These are phyloP conservation scores for Golovinomyces cichoracearum DNA, from an alignment of 2,329 filamentous ascomycete species.

Conservation along the genomic window DNA sequence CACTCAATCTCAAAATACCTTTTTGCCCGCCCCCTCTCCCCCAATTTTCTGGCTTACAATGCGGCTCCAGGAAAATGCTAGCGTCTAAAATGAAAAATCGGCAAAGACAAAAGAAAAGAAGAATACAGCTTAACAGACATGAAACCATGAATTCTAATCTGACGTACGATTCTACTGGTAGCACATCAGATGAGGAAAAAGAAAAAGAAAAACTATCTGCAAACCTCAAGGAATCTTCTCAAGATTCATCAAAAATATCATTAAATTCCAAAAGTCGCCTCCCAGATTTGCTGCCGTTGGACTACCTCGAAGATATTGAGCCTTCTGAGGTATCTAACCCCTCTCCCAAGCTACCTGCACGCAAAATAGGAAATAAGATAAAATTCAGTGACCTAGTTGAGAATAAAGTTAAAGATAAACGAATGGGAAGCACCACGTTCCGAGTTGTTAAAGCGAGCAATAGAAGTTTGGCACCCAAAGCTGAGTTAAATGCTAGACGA, in stretches of 20 bases:
- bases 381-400: constrained; percentile 10
- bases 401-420: constrained; percentile 11
- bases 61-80: background rate
- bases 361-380: constrained; percentile 7
- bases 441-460: constrained; percentile 8
- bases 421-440: constrained; percentile 12
- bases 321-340: background rate
- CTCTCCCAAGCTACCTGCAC: background rate
- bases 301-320: constrained; percentile 12
- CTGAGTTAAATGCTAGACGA: constrained; percentile 6
- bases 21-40: too few species aligned
- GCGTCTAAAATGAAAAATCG: background rate
- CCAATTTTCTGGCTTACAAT: too few species aligned
- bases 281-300: constrained; percentile 12
- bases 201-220: constrained; percentile 9
- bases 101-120: background rate
- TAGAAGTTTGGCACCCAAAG: constrained; percentile 11
- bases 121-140: too few species aligned
- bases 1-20: too few species aligned
- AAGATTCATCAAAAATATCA: background rate
- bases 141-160: too few species aligned
- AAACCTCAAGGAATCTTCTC: too few species aligned
- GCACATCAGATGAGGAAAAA: constrained; percentile 9
- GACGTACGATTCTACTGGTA: too few species aligned
- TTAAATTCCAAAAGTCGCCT: constrained; percentile 2